Evolutionary conservation across 352 stramenopile species (phyloP).

Genomic region (Phytophthora hybrid): DNA sequence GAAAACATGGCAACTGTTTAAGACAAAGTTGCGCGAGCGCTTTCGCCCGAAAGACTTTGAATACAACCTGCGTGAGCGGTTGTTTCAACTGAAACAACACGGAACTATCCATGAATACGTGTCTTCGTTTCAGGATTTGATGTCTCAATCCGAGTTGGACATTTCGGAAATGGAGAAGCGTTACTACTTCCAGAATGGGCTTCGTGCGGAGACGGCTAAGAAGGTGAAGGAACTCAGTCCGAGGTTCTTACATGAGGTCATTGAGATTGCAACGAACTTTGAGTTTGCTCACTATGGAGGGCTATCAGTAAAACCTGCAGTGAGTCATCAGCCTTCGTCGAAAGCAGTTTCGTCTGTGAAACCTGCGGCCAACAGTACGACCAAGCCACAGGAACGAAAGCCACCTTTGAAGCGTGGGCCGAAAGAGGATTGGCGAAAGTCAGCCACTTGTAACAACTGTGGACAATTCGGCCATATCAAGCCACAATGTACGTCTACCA

Average conservation of each 20-base stretch:
- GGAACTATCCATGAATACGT: neutral
- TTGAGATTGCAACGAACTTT: slow-evolving; percentile 18
- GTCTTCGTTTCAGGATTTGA: too few relatives aligned
- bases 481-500: neutral
- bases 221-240: slow-evolving; percentile 10
- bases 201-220: neutral
- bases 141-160: neutral
- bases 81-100: slow-evolving; percentile 2
- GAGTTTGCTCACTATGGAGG: slow-evolving; percentile 15
- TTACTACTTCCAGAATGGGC: slow-evolving; percentile 12
- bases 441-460: slow-evolving; percentile 8
- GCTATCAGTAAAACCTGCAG: neutral
- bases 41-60: slow-evolving; percentile 8
- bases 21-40: neutral
- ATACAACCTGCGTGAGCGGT: slow-evolving; percentile 1
- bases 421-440: slow-evolving; percentile 4
- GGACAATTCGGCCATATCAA: slow-evolving; percentile 9
- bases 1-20: slow-evolving; percentile 1
- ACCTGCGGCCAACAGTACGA: neutral
- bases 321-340: neutral
- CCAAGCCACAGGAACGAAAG: neutral
- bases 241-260: neutral
- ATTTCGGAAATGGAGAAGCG: slow-evolving; percentile 5
- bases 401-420: neutral
- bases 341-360: neutral